Conservation (phyloP, 164 flowering plant genomes). For the Nelumbo lutea region DNA sequence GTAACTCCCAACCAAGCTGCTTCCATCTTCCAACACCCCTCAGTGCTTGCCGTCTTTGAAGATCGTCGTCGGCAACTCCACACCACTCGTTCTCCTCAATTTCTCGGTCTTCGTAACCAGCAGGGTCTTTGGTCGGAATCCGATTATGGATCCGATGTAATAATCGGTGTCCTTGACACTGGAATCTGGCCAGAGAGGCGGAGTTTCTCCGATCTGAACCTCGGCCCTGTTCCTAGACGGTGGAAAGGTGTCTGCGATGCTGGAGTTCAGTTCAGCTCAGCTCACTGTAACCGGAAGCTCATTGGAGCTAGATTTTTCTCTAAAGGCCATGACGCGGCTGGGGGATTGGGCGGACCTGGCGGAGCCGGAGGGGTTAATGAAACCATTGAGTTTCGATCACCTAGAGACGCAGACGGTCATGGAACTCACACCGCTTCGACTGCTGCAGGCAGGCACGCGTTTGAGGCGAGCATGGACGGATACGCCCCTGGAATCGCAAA, state of each 20-base stretch:
- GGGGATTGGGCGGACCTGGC: conserved; percentile 23
- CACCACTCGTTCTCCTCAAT: conserved; percentile 99
- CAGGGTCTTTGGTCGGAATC: conserved; percentile 91
- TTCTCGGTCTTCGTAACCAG: conserved; percentile 75
- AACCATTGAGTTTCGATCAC: conserved; percentile 66
- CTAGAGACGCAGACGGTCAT: conserved; percentile 93
- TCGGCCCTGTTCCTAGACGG: conserved; percentile 64
- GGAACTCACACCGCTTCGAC: conserved; percentile 98
- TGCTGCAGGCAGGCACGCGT: conserved; percentile 73
- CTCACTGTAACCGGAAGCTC: conserved; percentile 65
- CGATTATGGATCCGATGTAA: conserved; percentile 86
- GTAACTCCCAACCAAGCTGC: conserved; percentile 45
- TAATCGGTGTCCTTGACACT: conserved; percentile 85
- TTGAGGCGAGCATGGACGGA: conserved; percentile 69
- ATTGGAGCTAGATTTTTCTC: conserved; percentile 82
- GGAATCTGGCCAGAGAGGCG: conserved; percentile 94
- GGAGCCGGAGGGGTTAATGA: conserved; percentile 37
- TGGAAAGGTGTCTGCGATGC: conserved; percentile 79
- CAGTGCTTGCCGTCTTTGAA: conserved; percentile 64
- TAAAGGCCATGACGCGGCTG: conserved; percentile 63
- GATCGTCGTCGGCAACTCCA: conserved; percentile 76
- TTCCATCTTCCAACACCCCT: conserved; percentile 41
- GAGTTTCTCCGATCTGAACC: conserved; percentile 71
- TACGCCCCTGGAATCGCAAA: conserved; percentile 89
- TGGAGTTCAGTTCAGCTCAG: conserved; percentile 42